Percentiles rank a stretch among this genome's conserved stretches.
These are phyloP conservation scores for Magnolia officinalis DNA, from an alignment of 164 flowering plant genomes.

Conservation along the genomic window DNA sequence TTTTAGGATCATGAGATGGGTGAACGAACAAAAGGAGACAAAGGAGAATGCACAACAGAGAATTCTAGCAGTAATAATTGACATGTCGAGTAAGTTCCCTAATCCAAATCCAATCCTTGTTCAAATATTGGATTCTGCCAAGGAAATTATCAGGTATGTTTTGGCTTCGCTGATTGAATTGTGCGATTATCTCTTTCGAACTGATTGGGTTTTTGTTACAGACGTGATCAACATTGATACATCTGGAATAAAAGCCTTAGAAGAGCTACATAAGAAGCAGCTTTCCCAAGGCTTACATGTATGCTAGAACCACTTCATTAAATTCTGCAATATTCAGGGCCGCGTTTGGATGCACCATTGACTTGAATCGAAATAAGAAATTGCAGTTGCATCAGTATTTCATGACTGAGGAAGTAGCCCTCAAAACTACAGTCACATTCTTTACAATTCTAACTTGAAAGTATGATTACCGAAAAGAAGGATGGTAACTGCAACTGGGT, in stretches of 20 bases:
- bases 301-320: background rate
- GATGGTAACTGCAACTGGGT: no score
- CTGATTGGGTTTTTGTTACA: slow-evolving; percentile 12
- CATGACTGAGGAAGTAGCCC: no score
- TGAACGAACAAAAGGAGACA: slow-evolving; percentile 24
- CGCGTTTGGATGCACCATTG: background rate
- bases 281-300: slow-evolving; percentile 43
- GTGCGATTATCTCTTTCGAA: background rate
- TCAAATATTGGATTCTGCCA: background rate
- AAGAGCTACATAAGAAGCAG: slow-evolving; percentile 55
- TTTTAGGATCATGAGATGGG: slow-evolving; percentile 45
- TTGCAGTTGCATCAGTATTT: no score
- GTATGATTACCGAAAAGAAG: no score
- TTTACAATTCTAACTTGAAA: no score
- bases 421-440: no score
- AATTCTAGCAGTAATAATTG: slow-evolving; percentile 44
- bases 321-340: background rate
- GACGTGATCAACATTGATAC: slow-evolving; percentile 64
- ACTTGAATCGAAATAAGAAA: no score
- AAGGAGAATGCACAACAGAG: slow-evolving; percentile 23
- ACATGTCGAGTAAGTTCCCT: slow-evolving; percentile 55
- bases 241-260: slow-evolving; percentile 57
- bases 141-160: no score
- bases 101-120: background rate
- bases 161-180: no score